Percentiles rank a stretch among this genome's conserved stretches.
These are phyloP conservation scores for Candida saitoana DNA, from an alignment of 805 yeast species.

Conservation along the genomic window DNA sequence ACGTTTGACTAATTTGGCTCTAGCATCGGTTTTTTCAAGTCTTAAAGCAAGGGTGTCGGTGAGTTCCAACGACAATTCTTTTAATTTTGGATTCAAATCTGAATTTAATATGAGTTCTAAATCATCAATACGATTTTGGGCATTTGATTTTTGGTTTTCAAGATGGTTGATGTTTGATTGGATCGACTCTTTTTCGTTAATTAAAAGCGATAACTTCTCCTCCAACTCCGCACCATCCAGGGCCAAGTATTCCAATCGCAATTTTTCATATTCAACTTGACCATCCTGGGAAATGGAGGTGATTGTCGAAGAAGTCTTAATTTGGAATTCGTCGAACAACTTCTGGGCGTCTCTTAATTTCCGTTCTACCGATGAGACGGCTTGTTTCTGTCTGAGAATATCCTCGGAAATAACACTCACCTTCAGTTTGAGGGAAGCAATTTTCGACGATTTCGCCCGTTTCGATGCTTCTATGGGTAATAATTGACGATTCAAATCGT, in stretches of 20 bases:
- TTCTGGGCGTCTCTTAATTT: conserved; percentile 45
- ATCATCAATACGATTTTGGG: conserved; percentile 37
- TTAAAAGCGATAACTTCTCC: conserved; percentile 41
- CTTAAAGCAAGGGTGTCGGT: conserved; percentile 27
- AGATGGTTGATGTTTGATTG: conserved; percentile 21
- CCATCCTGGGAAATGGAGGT: conserved; percentile 45
- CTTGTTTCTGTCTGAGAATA: conserved; percentile 45
- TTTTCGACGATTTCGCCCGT: conserved; percentile 44
- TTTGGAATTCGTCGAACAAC: conserved; percentile 29
- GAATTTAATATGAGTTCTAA: conserved; percentile 31
- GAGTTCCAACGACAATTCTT: conserved; percentile 26
- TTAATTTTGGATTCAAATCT: conserved; percentile 34
- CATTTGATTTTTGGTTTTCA: conserved; percentile 28
- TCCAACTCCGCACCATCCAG: conserved; percentile 56
- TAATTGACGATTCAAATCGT: conserved; percentile 43
- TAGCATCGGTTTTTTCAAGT: conserved; percentile 21
- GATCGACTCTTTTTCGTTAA: conserved; percentile 43
- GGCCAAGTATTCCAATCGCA: conserved; percentile 55
- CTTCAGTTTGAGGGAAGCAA: conserved; percentile 44
- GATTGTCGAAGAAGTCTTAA: conserved; percentile 14
- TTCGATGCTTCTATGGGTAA: conserved; percentile 62
- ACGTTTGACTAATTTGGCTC: conserved; percentile 25
- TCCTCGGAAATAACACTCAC: conserved; percentile 50
- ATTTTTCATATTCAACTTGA: conserved; percentile 50
- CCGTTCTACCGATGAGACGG: conserved; percentile 36